Evolutionary conservation across 768 basidiomycete species (phyloP).

Genomic region (Austroboletus eburneus): DNA sequence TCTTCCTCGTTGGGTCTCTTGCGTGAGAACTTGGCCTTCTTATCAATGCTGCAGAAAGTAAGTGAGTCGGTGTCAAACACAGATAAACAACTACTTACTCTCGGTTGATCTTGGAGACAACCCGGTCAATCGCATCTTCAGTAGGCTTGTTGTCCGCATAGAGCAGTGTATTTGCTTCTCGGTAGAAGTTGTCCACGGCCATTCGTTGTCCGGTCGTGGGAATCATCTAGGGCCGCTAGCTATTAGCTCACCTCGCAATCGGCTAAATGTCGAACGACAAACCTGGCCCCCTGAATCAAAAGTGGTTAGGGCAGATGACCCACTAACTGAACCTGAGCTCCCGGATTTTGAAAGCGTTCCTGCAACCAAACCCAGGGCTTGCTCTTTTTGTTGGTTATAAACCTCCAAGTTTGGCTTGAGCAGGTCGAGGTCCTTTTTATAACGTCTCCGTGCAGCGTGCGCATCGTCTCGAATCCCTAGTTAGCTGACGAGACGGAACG

Average conservation of each 20-base stretch:
- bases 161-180: conserved; percentile 87
- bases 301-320: conserved; percentile 38
- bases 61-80: background rate
- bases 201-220: conserved; percentile 59
- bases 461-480: conserved; percentile 63
- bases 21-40: conserved; percentile 84
- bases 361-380: conserved; percentile 69
- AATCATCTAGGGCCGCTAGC: conserved; percentile 35
- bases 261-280: conserved; percentile 19
- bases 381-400: conserved; percentile 88
- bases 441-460: conserved; percentile 81
- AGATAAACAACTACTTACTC: conserved; percentile 58
- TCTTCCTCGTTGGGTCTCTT: conserved; percentile 89
- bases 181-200: conserved; percentile 79
- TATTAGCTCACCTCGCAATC: conserved; percentile 8
- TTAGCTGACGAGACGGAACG: background rate
- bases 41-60: conserved; percentile 61
- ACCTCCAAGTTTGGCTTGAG: conserved; percentile 84
- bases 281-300: conserved; percentile 48
- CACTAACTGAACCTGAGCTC: conserved; percentile 27
- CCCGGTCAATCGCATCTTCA: conserved; percentile 92
- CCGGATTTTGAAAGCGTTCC: conserved; percentile 53
- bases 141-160: conserved; percentile 95
- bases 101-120: conserved; percentile 86
- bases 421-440: conserved; percentile 87